Evolutionary conservation across 192 early-diverging fungal species (phyloP).

Genomic region (Spizellomyces sp.): DNA sequence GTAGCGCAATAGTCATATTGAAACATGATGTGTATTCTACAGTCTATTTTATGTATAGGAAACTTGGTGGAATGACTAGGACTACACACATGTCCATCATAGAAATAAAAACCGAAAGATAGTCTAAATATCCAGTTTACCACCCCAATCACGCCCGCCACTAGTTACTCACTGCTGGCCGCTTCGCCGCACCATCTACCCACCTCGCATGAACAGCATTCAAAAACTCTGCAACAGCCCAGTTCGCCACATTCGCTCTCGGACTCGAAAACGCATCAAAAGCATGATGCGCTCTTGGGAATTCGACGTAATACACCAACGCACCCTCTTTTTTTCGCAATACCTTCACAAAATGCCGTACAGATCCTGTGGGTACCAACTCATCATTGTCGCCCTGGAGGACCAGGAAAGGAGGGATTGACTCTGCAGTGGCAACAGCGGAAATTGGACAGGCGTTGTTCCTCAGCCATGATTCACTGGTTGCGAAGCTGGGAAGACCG

Average conservation of each 20-base stretch:
- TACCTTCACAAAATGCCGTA: slow-evolving; percentile 31
- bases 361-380: slow-evolving; percentile 25
- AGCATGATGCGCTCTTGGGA: slow-evolving; percentile 30
- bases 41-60: too few relatives aligned
- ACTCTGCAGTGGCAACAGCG: neutral
- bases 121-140: too few relatives aligned
- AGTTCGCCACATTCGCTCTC: neutral
- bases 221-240: slow-evolving; percentile 1
- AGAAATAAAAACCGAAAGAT: too few relatives aligned
- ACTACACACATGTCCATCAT: too few relatives aligned
- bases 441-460: slow-evolving; percentile 16
- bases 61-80: too few relatives aligned
- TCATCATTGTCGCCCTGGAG: slow-evolving; percentile 42
- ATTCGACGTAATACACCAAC: slow-evolving; percentile 28
- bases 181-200: neutral
- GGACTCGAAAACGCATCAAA: slow-evolving; percentile 16
- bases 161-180: too few relatives aligned
- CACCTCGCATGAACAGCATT: slow-evolving; percentile 5
- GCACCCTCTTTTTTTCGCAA: slow-evolving; percentile 20
- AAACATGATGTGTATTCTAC: too few relatives aligned
- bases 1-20: too few relatives aligned
- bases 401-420: slow-evolving; percentile 23
- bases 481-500: slow-evolving; percentile 1
- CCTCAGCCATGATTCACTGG: slow-evolving; percentile 4
- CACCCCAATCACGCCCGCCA: too few relatives aligned